Percentiles rank a stretch among this genome's conserved stretches.
Conservation (phyloP, 768 basidiomycete genomes). For the Mycena indigotica region DNA sequence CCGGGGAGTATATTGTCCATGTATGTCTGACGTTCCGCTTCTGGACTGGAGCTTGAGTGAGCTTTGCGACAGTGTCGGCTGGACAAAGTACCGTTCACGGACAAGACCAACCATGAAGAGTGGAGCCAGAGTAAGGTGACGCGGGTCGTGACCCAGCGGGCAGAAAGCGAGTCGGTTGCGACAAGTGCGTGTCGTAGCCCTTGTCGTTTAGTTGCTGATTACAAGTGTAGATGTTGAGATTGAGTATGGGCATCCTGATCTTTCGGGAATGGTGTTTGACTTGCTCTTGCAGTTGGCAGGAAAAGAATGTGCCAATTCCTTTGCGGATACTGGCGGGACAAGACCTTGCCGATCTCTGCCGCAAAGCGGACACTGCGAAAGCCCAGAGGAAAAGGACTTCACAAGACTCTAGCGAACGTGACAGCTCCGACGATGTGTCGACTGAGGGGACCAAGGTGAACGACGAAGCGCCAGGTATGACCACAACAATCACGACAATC, state of each 20-base stretch:
- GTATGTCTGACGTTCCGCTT: not conserved
- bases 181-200: not conserved
- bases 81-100: slow-evolving; percentile 19
- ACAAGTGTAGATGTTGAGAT: not conserved
- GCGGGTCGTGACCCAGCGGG: slow-evolving; percentile 11
- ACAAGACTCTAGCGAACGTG: not conserved
- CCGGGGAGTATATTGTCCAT: slow-evolving; percentile 20
- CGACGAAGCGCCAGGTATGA: not conserved
- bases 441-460: slow-evolving; percentile 1
- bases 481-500: slow-evolving; percentile 17
- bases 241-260: not conserved
- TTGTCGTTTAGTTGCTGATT: not conserved
- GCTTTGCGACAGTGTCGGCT: slow-evolving; percentile 11
- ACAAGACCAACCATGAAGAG: slow-evolving; percentile 12
- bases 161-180: slow-evolving; percentile 14
- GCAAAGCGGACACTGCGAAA: slow-evolving; percentile 10
- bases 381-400: not conserved
- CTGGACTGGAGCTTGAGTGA: not conserved
- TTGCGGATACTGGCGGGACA: slow-evolving; percentile 16
- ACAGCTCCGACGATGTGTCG: not conserved
- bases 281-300: not conserved
- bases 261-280: not conserved
- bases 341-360: slow-evolving; percentile 11
- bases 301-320: slow-evolving; percentile 11
- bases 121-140: slow-evolving; percentile 19